These are phyloP conservation scores for Acacia concinna DNA, from an alignment of 331 rosid species.

Conservation along the genomic window DNA sequence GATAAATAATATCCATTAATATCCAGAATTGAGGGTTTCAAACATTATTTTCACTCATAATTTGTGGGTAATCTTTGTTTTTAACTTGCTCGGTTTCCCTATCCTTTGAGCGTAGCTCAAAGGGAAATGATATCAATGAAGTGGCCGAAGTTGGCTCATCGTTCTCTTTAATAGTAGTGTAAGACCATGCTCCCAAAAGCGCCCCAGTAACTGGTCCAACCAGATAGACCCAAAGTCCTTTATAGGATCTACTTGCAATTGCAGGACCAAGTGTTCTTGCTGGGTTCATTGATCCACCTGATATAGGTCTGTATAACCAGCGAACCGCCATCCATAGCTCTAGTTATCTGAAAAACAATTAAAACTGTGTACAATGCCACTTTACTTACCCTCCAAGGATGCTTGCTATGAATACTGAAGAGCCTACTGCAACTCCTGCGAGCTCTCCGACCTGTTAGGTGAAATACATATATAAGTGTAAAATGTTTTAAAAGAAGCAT, in stretches of 20 bases:
- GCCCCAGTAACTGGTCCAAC: conserved; percentile 77
- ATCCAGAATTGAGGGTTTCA: background rate
- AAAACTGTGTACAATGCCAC: background rate
- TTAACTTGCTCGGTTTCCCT: conserved; percentile 14
- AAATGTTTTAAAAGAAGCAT: background rate
- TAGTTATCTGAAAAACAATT: background rate
- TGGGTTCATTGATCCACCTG: conserved; percentile 94
- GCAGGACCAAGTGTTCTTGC: conserved; percentile 91
- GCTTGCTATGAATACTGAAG: conserved; percentile 73
- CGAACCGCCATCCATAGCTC: background rate
- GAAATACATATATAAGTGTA: background rate
- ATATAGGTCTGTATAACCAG: conserved; percentile 63
- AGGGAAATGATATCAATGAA: conserved; percentile 39
- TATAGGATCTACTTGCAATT: conserved; percentile 54
- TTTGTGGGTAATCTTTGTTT: conserved; percentile 3
- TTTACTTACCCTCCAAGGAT: conserved; percentile 75
- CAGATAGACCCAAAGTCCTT: conserved; percentile 69
- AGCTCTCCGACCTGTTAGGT: conserved; percentile 57
- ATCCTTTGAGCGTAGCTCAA: conserved; percentile 34
- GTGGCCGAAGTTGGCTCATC: conserved; percentile 30
- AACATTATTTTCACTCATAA: conserved; percentile 29
- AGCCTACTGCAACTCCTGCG: conserved; percentile 85
- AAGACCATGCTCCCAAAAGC: conserved; percentile 63
- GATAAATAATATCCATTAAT: background rate
- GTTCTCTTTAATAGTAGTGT: conserved; percentile 48